Evolutionary conservation across 768 basidiomycete genomes (phyloP), one percentile per base, ranked within the genome.

Genomic region (Trametes maxima): DNA sequence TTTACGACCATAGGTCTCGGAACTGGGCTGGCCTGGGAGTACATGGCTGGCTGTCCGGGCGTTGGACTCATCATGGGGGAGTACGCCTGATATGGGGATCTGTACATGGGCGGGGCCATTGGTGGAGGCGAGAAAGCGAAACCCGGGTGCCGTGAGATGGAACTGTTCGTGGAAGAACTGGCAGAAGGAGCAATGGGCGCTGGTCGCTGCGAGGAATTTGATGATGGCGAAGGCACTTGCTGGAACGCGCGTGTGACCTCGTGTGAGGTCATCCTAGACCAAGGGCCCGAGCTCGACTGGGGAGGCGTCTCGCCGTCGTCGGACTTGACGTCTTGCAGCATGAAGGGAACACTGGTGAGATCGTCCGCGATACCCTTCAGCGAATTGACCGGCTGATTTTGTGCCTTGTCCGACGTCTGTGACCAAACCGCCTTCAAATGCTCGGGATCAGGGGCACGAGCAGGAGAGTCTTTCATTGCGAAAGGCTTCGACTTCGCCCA

Each of bases 161-260:
- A 62, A 16, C 51, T 64, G 44, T 57, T 64, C 44, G 66, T 50
- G 14, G 63, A 57, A 13, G 63, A 47, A 3, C 61, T 35, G 55
- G 50, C 22, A 45, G 60, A 25, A 25, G 61, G 53, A 21, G 64
- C n/a, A 54, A 52, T 58, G 10, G 66, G 48, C 1, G 65, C 80
- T 21, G 87, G 83, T 53, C 25, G 70, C 64, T 35, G 81, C 74
- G 80, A 69, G 46, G 80, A 73, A 48, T 71, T 81, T 14, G 82
- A 73, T 16, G 84, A 80, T 2, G 89, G 79, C 6, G 84, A 76
- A 3, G 92, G 92, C 25, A 94, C 92, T 73, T 88, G 88, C 69
- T 94, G 92, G 76, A 94, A 94, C 21, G 92, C 90, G 59, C 89
- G 85, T 13, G 89, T 92, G 36, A 93, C 90, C 57, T 94, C 92